phyloP scores from a whole-genome alignment of 345 rosid species.

The Euclidium syriacum region DNA sequence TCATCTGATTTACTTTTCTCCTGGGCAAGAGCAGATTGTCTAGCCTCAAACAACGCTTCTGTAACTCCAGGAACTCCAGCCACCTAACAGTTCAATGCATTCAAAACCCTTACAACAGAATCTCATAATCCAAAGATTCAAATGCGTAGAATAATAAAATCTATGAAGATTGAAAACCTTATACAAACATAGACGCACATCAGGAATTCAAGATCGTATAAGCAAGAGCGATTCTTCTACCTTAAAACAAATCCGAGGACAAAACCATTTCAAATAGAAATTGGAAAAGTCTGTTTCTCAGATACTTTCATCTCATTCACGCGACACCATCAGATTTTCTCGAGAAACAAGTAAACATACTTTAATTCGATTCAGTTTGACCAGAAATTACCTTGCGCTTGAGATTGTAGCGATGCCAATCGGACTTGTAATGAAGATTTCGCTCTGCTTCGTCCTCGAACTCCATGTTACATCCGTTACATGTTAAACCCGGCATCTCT shows the following conservation, averaged over 20 bases:
- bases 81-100: slow-evolving; percentile 36
- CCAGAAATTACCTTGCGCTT: slow-evolving; percentile 72
- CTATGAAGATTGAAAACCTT: neutral
- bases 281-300: neutral
- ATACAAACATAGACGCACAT: neutral
- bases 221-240: neutral
- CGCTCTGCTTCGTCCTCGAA: slow-evolving; percentile 70
- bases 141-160: neutral
- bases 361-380: neutral
- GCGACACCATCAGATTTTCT: neutral
- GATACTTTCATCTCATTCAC: neutral
- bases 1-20: slow-evolving; percentile 55
- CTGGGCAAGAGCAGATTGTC: slow-evolving; percentile 59
- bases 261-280: neutral
- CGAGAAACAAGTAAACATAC: neutral
- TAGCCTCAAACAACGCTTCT: slow-evolving; percentile 68
- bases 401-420: slow-evolving; percentile 98
- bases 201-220: no score
- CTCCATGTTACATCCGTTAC: slow-evolving; percentile 90
- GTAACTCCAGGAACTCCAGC: slow-evolving; percentile 99
- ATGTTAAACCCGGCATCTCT: slow-evolving; percentile 71
- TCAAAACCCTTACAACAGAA: neutral
- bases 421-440: slow-evolving; percentile 86
- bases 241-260: neutral
- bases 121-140: neutral